Evolutionary conservation across 371 early-diverging fungal species (phyloP).

Genomic region (Umbelopsis sp.): DNA sequence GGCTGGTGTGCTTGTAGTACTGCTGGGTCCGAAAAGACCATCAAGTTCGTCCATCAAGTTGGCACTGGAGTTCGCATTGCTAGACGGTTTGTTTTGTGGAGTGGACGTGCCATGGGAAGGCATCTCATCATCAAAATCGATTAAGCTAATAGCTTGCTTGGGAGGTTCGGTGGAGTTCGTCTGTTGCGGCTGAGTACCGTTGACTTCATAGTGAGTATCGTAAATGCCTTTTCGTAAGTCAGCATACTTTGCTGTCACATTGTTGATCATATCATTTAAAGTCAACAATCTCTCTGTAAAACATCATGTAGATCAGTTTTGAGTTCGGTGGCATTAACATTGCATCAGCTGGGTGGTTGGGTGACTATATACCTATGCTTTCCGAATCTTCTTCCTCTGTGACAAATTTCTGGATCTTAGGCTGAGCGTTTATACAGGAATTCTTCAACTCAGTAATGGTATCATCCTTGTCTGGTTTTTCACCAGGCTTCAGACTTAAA

Average conservation of each 20-base stretch:
- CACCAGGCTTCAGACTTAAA: conserved; percentile 66
- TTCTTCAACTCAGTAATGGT: conserved; percentile 60
- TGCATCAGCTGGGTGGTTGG: not conserved
- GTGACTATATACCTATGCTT: conserved; percentile 31
- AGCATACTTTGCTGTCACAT: conserved; percentile 76
- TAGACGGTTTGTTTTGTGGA: conserved; percentile 18
- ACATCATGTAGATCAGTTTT: too few species aligned
- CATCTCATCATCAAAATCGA: conserved; percentile 64
- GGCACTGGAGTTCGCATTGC: conserved; percentile 1
- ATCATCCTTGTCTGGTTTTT: conserved; percentile 60
- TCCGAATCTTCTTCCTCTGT: conserved; percentile 33
- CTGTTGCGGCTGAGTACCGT: conserved; percentile 36
- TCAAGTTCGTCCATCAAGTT: conserved; percentile 38
- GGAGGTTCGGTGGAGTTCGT: conserved; percentile 29
- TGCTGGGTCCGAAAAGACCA: conserved; percentile 45
- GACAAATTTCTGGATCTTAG: conserved; percentile 76
- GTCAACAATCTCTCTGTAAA: conserved; percentile 65
- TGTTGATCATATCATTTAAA: conserved; percentile 82
- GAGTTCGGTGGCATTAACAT: not conserved
- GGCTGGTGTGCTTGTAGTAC: conserved; percentile 18
- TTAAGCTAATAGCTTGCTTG: conserved; percentile 48
- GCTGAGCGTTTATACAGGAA: conserved; percentile 61
- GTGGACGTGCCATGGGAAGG: conserved; percentile 1
- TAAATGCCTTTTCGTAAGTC: conserved; percentile 66
- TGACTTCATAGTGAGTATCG: conserved; percentile 46